Evolutionary conservation across 2,329 filamentous ascomycete species (phyloP), one percentile per base, ranked within the genome.

Genomic region (Fusarium poae): DNA sequence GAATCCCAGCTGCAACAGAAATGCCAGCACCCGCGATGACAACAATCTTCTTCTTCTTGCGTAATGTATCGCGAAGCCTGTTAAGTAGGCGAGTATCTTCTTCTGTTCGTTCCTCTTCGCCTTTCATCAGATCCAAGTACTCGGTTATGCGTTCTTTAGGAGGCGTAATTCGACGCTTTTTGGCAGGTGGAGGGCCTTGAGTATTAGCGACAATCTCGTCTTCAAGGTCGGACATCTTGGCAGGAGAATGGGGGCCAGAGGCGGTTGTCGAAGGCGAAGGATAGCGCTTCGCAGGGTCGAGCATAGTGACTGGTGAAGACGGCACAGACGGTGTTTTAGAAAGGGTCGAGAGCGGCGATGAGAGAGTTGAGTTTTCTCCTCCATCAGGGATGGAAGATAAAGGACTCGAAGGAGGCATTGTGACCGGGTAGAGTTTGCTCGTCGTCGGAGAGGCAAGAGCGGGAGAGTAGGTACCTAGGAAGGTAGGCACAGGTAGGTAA

Each of bases 1-100:
- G 96, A 74, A 99, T 97, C 67, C 96, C 96, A 72, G 96, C 95
- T 55, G 95, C 95, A 52, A 97, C 96, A 39, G 96, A 98, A 74
- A 99, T 99, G 66, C 96, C 96, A 68, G 96, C 96, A 61, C 96
- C 96, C 46, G 95, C 96, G 78, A 99, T 92, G 52, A 98, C 93
- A 34, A 99, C 93, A 77, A 99, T 97, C 83, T 97, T 97, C 82
- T 94, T 92, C 84, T 96, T 96, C 76, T 92, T 94, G 75, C 91
- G 91, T 57, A 99, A 80, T 25, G 90, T 90, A 43, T 89, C 87
- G 44, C 94, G 82, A 30, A 99, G 83, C 57, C 89, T 87, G 64
- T 92, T 86, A 39, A 97, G 82, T 65, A 95, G 87, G 10, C 61
- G 61, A 37, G 67, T 71, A 43, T 86, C 83, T 51, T 83, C 79